Base-by-base conservation (phyloP, 495 filamentous ascomycete species). In the Xanthoparmelia taractica region DNA sequence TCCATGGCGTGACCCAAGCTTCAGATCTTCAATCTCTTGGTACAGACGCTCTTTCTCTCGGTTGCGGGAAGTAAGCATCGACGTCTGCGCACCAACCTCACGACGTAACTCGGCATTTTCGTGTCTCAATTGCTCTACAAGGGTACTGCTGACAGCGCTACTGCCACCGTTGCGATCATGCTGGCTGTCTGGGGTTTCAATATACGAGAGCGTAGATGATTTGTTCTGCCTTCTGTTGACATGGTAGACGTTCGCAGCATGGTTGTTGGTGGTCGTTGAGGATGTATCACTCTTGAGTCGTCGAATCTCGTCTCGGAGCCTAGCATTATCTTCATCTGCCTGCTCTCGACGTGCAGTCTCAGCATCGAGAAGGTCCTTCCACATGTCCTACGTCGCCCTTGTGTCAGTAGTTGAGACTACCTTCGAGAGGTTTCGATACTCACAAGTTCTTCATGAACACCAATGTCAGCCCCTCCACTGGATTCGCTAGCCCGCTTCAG, bases 51-150 rank as follows among this genome's bases (percentile, higher is more conserved):
- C 92, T 70, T 94, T 93, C 72, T 98, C 94, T 38, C 91, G 85
- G 68, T 97, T 96, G 10, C 94, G 83, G 38, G 94, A 96, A 7
- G 95, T 97, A 11, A 98, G 84, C 93, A 97, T 98, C 0, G 92
- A 96, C 1, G 92, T 95, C 73, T 98, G 94, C 15, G 95, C 94
- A 63, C 91, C 90, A 34, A 97, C 88, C 72, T 97, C 92, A 55
- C 92, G 87, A 40, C 90, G 84, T 20, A 98, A 77, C 70, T 96
- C 92, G 17, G 91, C 90, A 68, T 97, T 97, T 71, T 97, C 94
- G 66, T 92, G 90, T 57, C 89, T 86, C 34, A 97, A 78, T 64
- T 93, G 86, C 55, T 90, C 87, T 50, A 93, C 84, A 37, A 95
- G 74, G 0, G 90, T 93, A 68, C 81, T 85, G 54, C 75, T 78